Conservation (phyloP, 768 basidiomycete genomes). For the Suillus fuscotomentosus region DNA sequence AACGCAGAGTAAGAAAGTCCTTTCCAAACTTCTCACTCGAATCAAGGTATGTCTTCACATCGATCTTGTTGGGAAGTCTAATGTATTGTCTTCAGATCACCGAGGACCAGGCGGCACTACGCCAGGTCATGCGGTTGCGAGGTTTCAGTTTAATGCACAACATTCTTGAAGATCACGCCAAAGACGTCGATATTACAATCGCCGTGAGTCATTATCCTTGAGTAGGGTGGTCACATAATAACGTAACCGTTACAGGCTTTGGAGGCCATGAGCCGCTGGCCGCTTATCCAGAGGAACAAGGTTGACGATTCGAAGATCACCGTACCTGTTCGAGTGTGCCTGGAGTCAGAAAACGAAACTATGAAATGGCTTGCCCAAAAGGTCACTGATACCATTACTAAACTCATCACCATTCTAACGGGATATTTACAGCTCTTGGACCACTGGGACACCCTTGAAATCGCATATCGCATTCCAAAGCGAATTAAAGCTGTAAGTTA, state of each 20-base stretch:
- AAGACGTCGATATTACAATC: constrained; percentile 68
- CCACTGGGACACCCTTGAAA: constrained; percentile 75
- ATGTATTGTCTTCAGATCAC: constrained; percentile 60
- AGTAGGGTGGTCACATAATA: background rate
- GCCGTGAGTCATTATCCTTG: constrained; percentile 47
- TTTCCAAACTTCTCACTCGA: constrained; percentile 80
- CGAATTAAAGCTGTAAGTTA: constrained; percentile 44
- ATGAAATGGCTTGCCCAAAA: constrained; percentile 60
- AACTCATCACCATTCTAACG: background rate
- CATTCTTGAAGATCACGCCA: constrained; percentile 71
- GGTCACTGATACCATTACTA: constrained; percentile 37
- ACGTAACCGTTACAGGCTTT: constrained; percentile 43
- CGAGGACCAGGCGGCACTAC: constrained; percentile 70
- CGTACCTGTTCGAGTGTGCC: constrained; percentile 55
- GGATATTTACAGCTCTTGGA: constrained; percentile 56
- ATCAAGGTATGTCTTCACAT: constrained; percentile 58
- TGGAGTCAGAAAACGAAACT: constrained; percentile 52
- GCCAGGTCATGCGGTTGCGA: constrained; percentile 88
- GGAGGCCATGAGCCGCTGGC: constrained; percentile 74
- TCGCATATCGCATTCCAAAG: constrained; percentile 88
- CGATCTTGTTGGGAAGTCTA: background rate
- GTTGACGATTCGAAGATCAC: constrained; percentile 82
- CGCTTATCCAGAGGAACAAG: constrained; percentile 84
- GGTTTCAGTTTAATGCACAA: constrained; percentile 92
- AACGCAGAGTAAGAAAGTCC: constrained; percentile 77